These are phyloP conservation scores for Rhizoclosmatium globosum DNA, from an alignment of 192 early-diverging fungal species.

Conservation along the genomic window DNA sequence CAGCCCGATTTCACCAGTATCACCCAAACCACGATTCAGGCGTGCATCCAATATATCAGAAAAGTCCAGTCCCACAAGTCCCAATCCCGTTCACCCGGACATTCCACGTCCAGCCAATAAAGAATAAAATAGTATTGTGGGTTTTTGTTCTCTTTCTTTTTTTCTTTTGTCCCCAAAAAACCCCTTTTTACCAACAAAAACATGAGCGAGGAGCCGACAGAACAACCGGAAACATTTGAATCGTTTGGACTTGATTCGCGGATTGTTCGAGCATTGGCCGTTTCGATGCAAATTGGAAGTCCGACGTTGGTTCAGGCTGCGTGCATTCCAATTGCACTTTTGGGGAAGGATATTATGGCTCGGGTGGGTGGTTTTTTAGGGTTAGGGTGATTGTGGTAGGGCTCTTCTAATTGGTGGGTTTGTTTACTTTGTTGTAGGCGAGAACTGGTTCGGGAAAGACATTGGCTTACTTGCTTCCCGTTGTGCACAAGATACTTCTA, in stretches of 20 bases:
- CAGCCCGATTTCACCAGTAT: too few relatives aligned
- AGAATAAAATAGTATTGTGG: too few relatives aligned
- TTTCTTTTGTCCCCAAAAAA: not conserved
- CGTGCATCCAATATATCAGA: too few relatives aligned
- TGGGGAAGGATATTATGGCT: conserved; percentile 94
- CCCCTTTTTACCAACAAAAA: too few relatives aligned
- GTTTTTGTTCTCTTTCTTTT: not conserved
- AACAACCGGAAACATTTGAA: conserved; percentile 34
- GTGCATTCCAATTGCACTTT: conserved; percentile 88
- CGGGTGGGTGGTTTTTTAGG: conserved; percentile 33
- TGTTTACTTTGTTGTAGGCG: conserved; percentile 50
- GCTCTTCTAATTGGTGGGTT: not conserved
- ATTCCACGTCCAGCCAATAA: too few relatives aligned
- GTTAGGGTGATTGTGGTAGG: not conserved
- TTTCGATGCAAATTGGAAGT: conserved; percentile 77
- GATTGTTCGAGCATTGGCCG: conserved; percentile 83
- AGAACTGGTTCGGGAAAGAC: conserved; percentile 98
- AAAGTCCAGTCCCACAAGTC: too few relatives aligned
- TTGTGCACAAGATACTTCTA: conserved; percentile 89
- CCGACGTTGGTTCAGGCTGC: conserved; percentile 91
- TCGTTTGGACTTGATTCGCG: conserved; percentile 86
- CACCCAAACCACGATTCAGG: too few relatives aligned
- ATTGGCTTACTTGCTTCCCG: conserved; percentile 90
- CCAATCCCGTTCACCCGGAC: too few relatives aligned
- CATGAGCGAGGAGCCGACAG: not conserved